Percentiles rank a stretch among this genome's conserved stretches.
Conservation (phyloP, 2,329 filamentous ascomycete genomes). For the Fusarium falciforme region DNA sequence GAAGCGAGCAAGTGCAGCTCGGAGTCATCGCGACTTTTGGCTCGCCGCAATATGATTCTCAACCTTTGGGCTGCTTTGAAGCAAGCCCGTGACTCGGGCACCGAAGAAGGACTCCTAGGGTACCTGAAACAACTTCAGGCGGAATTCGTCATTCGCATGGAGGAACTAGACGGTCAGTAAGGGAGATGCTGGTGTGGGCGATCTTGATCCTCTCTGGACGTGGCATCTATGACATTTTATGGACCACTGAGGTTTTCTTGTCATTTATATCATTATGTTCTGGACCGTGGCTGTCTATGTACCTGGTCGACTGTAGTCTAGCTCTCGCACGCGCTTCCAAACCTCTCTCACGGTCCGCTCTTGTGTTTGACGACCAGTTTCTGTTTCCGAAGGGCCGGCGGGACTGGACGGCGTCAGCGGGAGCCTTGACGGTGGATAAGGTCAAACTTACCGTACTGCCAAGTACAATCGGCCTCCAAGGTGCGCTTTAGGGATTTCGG, state of each 20-base stretch:
- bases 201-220: neutral
- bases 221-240: neutral
- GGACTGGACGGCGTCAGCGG: slow-evolving; percentile 57
- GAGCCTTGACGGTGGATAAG: neutral
- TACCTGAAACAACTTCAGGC: slow-evolving; percentile 63
- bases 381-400: slow-evolving; percentile 69
- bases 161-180: slow-evolving; percentile 64
- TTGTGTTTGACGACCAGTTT: slow-evolving; percentile 74
- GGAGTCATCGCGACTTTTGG: slow-evolving; percentile 66
- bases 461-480: slow-evolving; percentile 78
- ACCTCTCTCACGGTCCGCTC: slow-evolving; percentile 78
- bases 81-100: slow-evolving; percentile 73
- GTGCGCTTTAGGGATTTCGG: slow-evolving; percentile 67
- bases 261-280: neutral
- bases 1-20: slow-evolving; percentile 70
- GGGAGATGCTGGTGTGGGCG: neutral
- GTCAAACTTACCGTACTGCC: slow-evolving; percentile 67
- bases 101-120: slow-evolving; percentile 66
- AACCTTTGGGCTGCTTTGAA: slow-evolving; percentile 77
- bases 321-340: slow-evolving; percentile 73
- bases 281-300: slow-evolving; percentile 12
- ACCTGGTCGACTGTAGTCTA: slow-evolving; percentile 76
- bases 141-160: slow-evolving; percentile 81
- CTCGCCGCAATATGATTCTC: slow-evolving; percentile 79
- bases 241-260: neutral